Evolutionary conservation across 495 filamentous ascomycete species (phyloP), one percentile per base, ranked within the genome.

Genomic region (Hypomontagnella submonticulosa): DNA sequence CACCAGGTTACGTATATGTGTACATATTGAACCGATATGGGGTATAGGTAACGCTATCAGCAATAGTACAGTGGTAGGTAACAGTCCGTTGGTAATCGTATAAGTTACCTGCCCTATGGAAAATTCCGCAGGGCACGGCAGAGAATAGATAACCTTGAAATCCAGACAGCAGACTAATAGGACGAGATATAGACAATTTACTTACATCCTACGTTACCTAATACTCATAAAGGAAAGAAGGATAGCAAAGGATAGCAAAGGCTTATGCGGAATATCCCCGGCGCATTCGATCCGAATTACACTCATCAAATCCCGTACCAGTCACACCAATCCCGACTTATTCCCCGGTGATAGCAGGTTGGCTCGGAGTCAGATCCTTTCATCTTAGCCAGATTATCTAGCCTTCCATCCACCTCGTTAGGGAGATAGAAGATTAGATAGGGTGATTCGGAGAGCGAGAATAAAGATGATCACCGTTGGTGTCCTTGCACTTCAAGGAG

Each of bases 401-500:
- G 33, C 4, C 49, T 30, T n/a, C 19, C 12, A 11, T 30, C 46
- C 16, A 49, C 27, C 23, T 33, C 7, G 4, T 15, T 34, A 49
- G 6, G 33, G 46, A 38, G 46, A 32, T 13, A 49, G 3, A 16
- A 3, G 23, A 3, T n/a, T 30, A 27, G 12, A 16, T 23, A 20
- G 11, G 0, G 38, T 53, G 52, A 3, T 2, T 40, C 1, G 20
- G 15, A 15, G 40, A 38, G 9, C 10, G n/a, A 4, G 33, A 50
- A n/a, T 40, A 13, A 61, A 41, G 2, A 75, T 69, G 66, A 73
- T 89, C 66, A 91, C 90, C 6, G 84, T 96, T 36, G 92, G 92
- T 58, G 91, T 96, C 19, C 86, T 97, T 53, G 95, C 95, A 58
- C 84, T 99, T 11, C 95, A 99, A 77, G 95, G 95, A 66, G 93